Conservation (phyloP, 1,284 basidiomycete species). For the Trichosporon ovoides region DNA sequence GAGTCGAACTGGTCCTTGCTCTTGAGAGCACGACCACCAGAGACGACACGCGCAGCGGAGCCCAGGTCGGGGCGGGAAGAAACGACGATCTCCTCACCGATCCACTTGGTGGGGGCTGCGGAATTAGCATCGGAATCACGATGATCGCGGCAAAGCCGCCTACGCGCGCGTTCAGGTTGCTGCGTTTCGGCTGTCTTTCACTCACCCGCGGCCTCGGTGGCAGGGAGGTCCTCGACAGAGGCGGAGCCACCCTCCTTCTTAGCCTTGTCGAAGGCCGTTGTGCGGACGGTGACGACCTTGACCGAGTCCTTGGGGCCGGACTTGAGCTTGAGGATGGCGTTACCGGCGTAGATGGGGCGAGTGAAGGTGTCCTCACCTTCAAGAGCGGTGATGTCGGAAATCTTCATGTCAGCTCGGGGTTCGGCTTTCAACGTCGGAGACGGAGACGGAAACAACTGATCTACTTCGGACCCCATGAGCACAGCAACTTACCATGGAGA, state of each 20-base stretch:
- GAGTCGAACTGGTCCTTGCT: conserved; percentile 85
- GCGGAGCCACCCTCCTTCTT: conserved; percentile 53
- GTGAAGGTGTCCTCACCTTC: conserved; percentile 75
- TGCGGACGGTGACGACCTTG: conserved; percentile 93
- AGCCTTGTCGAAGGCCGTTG: conserved; percentile 86
- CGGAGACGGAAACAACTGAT: neutral
- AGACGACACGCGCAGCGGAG: conserved; percentile 81
- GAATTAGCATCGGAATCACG: neutral
- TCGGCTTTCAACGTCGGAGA: neutral
- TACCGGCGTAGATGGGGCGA: conserved; percentile 96
- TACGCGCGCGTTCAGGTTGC: neutral
- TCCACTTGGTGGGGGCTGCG: conserved; percentile 61
- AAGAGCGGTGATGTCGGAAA: conserved; percentile 89
- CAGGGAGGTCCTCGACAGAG: conserved; percentile 61
- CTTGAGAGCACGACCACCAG: conserved; percentile 93
- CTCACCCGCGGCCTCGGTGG: conserved; percentile 60
- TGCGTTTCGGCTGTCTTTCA: conserved; percentile 1
- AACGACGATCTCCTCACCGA: conserved; percentile 79
- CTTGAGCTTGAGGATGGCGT: conserved; percentile 89
- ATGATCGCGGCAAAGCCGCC: neutral
- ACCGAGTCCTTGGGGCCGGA: conserved; percentile 61
- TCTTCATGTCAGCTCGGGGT: conserved; percentile 30
- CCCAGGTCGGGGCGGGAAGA: conserved; percentile 92
- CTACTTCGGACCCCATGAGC: neutral
- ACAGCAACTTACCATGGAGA: conserved; percentile 53